These are phyloP conservation scores for Berberis vulgaris DNA, from an alignment of 164 flowering plant species.

Conservation along the genomic window DNA sequence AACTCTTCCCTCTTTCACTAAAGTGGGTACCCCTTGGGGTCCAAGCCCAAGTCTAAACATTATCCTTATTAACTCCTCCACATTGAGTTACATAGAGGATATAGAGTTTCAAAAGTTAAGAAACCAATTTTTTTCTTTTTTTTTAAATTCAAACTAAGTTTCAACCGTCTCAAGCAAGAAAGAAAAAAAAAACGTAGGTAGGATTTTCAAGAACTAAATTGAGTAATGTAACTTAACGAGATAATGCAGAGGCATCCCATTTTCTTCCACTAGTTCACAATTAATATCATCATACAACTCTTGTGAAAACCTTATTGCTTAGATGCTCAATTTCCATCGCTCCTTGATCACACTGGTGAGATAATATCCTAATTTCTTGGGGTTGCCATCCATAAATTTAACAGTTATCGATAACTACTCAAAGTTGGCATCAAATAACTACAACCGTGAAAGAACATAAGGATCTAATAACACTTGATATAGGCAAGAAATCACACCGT, in stretches of 20 bases:
- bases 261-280: constrained; percentile 97
- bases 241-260: constrained; percentile 65
- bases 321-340: constrained; percentile 17
- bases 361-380: constrained; percentile 53
- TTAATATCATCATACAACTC: constrained; percentile 95
- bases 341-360: constrained; percentile 29
- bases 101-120: too few species aligned
- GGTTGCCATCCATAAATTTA: constrained; percentile 48
- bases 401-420: too few species aligned
- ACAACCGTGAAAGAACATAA: neutral
- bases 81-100: too few species aligned
- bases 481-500: too few species aligned
- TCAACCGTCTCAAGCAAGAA: constrained; percentile 2
- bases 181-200: neutral
- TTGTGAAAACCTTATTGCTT: constrained; percentile 46
- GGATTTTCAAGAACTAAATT: neutral
- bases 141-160: too few species aligned
- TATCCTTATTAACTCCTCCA: too few species aligned
- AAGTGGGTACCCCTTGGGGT: too few species aligned
- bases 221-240: constrained; percentile 43
- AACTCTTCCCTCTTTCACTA: too few species aligned
- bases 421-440: neutral
- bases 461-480: too few species aligned
- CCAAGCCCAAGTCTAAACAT: too few species aligned
- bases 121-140: too few species aligned